Conservation (phyloP, 495 filamentous ascomycete species). For the Lichenothelia convexa region DNA sequence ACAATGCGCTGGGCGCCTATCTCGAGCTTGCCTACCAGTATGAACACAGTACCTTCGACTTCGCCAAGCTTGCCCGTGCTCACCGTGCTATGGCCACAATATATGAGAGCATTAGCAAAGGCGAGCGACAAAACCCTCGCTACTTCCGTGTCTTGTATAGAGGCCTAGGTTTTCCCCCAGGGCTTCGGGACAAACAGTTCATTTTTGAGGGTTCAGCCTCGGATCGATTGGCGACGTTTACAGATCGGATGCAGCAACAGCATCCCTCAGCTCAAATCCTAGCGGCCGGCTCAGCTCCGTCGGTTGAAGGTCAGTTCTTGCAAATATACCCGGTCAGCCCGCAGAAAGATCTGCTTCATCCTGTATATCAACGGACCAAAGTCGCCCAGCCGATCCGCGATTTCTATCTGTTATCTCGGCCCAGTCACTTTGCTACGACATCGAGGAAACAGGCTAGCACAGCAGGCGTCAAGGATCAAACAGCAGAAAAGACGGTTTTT, state of each 20-base stretch:
- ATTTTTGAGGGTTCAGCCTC: conserved; percentile 67
- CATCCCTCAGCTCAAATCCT: conserved; percentile 78
- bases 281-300: conserved; percentile 48
- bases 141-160: conserved; percentile 89
- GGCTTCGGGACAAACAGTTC: conserved; percentile 75
- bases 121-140: conserved; percentile 54
- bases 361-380: conserved; percentile 73
- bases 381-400: conserved; percentile 70
- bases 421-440: conserved; percentile 54
- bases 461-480: conserved; percentile 47
- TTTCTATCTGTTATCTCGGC: conserved; percentile 58
- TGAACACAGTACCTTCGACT: conserved; percentile 75
- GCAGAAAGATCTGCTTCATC: conserved; percentile 64
- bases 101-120: conserved; percentile 70
- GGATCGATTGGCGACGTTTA: conserved; percentile 65
- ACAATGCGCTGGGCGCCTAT: conserved; percentile 75
- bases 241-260: conserved; percentile 81
- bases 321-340: conserved; percentile 64
- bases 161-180: conserved; percentile 73
- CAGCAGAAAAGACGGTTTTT: conserved; percentile 73
- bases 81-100: conserved; percentile 87
- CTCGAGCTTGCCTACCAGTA: conserved; percentile 81
- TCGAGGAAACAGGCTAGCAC: conserved; percentile 40
- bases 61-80: conserved; percentile 71
- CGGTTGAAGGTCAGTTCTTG: conserved; percentile 84